phyloP scores from a whole-genome alignment of 192 early-diverging fungal species.

The Backusella psychrophila region DNA sequence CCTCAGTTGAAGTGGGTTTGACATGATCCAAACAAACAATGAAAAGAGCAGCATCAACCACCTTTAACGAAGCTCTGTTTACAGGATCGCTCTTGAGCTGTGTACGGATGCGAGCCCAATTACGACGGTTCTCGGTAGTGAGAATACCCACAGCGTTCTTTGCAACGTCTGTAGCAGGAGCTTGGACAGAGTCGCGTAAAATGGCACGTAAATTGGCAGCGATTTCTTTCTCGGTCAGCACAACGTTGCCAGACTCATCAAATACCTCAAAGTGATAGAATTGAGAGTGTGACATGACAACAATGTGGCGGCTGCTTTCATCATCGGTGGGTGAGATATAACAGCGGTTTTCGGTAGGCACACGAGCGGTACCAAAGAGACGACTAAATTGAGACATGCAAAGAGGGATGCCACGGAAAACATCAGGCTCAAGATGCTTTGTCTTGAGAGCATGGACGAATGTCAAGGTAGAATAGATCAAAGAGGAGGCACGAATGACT shows the following conservation, averaged over 20 bases:
- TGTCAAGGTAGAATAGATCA: constrained; percentile 63
- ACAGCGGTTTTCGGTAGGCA: constrained; percentile 58
- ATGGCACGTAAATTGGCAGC: constrained; percentile 66
- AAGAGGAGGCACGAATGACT: constrained; percentile 71
- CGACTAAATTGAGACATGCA: constrained; percentile 82
- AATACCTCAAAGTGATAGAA: constrained; percentile 74
- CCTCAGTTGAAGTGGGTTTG: constrained; percentile 33
- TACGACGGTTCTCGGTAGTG: constrained; percentile 74
- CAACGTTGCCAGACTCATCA: constrained; percentile 49
- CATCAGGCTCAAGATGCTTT: constrained; percentile 61
- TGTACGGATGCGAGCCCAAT: constrained; percentile 65
- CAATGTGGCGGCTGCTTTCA: constrained; percentile 52
- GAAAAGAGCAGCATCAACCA: constrained; percentile 73
- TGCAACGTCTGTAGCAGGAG: constrained; percentile 48
- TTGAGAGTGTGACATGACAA: constrained; percentile 73
- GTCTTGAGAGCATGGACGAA: constrained; percentile 63
- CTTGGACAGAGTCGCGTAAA: constrained; percentile 47
- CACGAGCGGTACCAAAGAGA: constrained; percentile 79
- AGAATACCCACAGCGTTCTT: constrained; percentile 68
- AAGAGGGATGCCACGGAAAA: constrained; percentile 57
- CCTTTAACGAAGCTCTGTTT: constrained; percentile 56
- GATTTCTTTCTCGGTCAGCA: constrained; percentile 60
- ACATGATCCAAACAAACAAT: constrained; percentile 77
- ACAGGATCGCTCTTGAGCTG: constrained; percentile 48
- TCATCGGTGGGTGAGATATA: constrained; percentile 26